Conservation (phyloP, 805 yeast species). For the Martiniozyma abietophila region DNA sequence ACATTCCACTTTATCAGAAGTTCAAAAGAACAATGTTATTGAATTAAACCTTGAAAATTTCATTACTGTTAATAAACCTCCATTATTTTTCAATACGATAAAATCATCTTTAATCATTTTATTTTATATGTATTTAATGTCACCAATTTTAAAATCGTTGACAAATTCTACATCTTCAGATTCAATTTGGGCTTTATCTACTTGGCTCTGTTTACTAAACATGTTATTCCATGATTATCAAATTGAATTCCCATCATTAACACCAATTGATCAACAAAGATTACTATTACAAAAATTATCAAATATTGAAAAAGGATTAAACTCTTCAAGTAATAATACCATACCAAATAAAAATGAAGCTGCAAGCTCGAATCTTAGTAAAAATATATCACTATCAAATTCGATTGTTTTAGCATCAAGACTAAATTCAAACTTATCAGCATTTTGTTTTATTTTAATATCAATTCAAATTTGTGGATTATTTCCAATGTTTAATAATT, state of each 20-base stretch:
- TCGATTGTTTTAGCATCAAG: conserved; percentile 91
- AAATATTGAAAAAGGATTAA: not conserved
- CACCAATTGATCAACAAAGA: conserved; percentile 9
- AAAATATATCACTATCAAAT: conserved; percentile 75
- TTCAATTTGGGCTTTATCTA: conserved; percentile 87
- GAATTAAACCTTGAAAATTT: conserved; percentile 17
- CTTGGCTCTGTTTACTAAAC: conserved; percentile 67
- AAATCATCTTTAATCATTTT: conserved; percentile 65
- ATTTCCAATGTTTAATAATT: conserved; percentile 59
- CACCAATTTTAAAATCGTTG: conserved; percentile 84
- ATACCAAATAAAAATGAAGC: no score
- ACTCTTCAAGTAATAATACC: conserved; percentile 1
- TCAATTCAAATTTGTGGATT: conserved; percentile 64
- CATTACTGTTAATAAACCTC: conserved; percentile 20
- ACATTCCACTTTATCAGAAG: not conserved
- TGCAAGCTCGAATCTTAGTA: conserved; percentile 50
- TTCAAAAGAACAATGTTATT: not conserved
- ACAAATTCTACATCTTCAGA: conserved; percentile 87
- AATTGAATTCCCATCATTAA: conserved; percentile 29
- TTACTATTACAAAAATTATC: conserved; percentile 1
- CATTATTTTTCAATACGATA: conserved; percentile 27
- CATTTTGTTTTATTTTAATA: conserved; percentile 73
- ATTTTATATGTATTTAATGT: conserved; percentile 62
- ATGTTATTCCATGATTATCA: conserved; percentile 62
- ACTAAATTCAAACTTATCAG: conserved; percentile 60